These are phyloP conservation scores for Xerocomus brunneocitrinus DNA, from an alignment of 768 basidiomycete species.

Conservation along the genomic window DNA sequence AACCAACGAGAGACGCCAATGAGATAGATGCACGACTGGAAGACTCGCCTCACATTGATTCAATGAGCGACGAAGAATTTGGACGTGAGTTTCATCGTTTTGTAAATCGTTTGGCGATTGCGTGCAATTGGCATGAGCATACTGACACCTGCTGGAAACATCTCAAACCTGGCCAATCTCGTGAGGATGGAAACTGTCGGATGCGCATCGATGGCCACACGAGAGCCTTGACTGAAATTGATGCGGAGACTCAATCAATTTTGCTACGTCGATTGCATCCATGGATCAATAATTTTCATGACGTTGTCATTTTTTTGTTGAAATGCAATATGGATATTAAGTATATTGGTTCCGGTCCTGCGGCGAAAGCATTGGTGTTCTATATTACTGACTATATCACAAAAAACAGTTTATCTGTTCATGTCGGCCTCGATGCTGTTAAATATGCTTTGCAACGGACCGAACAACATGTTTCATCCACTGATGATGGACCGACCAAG, in stretches of 20 bases:
- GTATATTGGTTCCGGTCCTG: not conserved
- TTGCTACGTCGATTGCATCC: not conserved
- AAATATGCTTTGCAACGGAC: not conserved
- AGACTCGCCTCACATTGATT: too few relatives aligned
- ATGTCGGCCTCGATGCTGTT: not conserved
- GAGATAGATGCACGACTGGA: not conserved
- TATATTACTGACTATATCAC: not conserved
- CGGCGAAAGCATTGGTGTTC: not conserved
- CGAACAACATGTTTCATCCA: not conserved
- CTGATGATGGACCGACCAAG: too few relatives aligned
- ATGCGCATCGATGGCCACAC: not conserved
- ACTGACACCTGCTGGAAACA: not conserved
- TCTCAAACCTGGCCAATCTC: not conserved
- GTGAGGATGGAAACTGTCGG: not conserved
- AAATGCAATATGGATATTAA: not conserved
- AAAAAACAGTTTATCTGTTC: not conserved
- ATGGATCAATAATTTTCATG: too few relatives aligned
- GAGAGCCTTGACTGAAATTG: not conserved
- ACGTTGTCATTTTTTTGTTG: too few relatives aligned
- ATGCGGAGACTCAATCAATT: not conserved
- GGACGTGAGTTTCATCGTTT: not conserved
- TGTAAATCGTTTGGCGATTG: not conserved
- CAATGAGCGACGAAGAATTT: not conserved
- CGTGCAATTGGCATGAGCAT: not conserved
- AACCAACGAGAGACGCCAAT: too few relatives aligned